Conservation (phyloP, 148 eudicot species). For the Fagopyrum esculentum region DNA sequence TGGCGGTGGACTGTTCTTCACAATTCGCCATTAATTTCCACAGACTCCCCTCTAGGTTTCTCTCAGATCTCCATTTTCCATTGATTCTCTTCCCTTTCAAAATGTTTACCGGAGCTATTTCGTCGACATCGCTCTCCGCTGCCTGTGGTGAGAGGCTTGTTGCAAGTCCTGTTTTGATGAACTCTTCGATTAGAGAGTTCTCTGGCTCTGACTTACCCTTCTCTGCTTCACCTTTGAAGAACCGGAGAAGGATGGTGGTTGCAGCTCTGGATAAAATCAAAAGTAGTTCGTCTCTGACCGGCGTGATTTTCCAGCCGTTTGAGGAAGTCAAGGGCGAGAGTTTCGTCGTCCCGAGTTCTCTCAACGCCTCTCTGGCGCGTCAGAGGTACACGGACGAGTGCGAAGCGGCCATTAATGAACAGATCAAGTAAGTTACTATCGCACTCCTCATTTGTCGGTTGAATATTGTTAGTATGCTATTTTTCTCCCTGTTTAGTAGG, state of each 20-base stretch:
- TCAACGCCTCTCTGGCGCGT: slow-evolving; percentile 53
- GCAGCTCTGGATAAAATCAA: slow-evolving; percentile 15
- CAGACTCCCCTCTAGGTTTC: neutral
- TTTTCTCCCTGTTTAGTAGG: neutral
- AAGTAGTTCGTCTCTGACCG: slow-evolving; percentile 16
- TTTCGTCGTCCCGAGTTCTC: slow-evolving; percentile 39
- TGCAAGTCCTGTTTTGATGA: slow-evolving; percentile 12
- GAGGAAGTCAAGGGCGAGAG: slow-evolving; percentile 67
- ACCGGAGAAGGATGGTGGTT: slow-evolving; percentile 11
- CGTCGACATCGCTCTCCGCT: slow-evolving; percentile 13
- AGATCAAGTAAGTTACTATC: slow-evolving; percentile 55
- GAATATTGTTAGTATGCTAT: neutral
- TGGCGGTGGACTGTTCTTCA: neutral
- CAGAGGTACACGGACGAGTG: slow-evolving; percentile 48
- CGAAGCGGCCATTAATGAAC: slow-evolving; percentile 76
- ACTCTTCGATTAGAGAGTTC: neutral
- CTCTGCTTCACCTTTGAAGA: slow-evolving; percentile 5
- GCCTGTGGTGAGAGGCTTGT: neutral
- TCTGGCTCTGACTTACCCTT: neutral
- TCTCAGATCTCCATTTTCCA: neutral
- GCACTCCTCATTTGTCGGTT: neutral
- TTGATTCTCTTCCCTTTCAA: neutral
- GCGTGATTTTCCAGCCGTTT: slow-evolving; percentile 66
- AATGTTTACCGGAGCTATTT: slow-evolving; percentile 8
- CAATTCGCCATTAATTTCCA: neutral